These are phyloP conservation scores for Aspergillus conjunctus DNA, from an alignment of 495 filamentous ascomycete species.

Conservation along the genomic window DNA sequence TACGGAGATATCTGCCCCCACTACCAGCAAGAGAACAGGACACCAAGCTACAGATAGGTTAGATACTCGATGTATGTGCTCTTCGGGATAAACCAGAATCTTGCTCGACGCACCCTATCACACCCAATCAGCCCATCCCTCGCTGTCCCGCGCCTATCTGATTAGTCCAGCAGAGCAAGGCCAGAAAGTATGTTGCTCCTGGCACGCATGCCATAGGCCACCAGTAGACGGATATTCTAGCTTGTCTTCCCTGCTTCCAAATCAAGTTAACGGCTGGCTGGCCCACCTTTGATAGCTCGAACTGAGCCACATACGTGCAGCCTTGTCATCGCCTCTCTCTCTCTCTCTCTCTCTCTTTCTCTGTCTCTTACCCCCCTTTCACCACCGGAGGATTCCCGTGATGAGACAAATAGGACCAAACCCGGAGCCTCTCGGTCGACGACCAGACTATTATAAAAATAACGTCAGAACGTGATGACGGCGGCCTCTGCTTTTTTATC, in stretches of 20 bases:
- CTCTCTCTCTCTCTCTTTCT: background rate
- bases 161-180: constrained; percentile 17
- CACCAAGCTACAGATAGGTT: background rate
- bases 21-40: background rate
- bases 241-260: constrained; percentile 1
- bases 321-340: background rate
- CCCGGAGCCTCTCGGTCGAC: background rate
- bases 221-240: background rate
- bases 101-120: background rate
- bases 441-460: background rate
- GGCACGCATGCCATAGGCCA: constrained; percentile 3
- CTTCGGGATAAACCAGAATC: constrained; percentile 7
- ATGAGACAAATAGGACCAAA: too few relatives aligned
- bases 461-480: too few relatives aligned
- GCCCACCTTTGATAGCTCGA: background rate
- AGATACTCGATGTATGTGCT: background rate
- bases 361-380: background rate
- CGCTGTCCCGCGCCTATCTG: constrained; percentile 13
- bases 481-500: too few relatives aligned
- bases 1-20: background rate
- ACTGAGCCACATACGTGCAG: constrained; percentile 8
- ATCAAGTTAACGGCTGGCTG: background rate
- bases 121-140: constrained; percentile 13
- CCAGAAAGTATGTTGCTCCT: constrained; percentile 8
- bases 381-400: background rate